A percentile compares a stretch with the other conserved stretches of the same genome.
Conservation (phyloP, 345 rosid genomes). For the Hypericum perforatum region DNA sequence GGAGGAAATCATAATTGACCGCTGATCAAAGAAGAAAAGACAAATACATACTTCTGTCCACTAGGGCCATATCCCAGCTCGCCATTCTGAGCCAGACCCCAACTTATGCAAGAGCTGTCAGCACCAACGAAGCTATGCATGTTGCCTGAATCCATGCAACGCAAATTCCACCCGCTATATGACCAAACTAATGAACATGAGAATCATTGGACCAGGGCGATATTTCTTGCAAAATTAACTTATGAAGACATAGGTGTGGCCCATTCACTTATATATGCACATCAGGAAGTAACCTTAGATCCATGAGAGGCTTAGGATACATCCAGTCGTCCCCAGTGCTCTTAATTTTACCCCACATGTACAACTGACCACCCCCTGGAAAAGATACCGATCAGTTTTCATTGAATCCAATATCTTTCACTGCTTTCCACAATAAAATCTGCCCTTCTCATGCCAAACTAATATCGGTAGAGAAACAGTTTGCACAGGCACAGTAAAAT, state of each 20-base stretch:
- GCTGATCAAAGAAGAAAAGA: not conserved
- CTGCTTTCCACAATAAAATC: no score
- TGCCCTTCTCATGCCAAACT: no score
- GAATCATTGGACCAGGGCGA: not conserved
- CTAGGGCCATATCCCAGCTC: constrained; percentile 94
- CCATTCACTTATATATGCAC: not conserved
- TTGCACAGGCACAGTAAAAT: no score
- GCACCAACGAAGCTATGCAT: constrained; percentile 99
- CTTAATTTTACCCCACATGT: constrained; percentile 99
- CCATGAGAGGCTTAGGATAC: constrained; percentile 99
- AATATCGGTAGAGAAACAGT: no score
- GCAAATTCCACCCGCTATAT: constrained; percentile 89
- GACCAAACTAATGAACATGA: not conserved
- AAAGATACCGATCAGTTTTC: constrained; percentile 7
- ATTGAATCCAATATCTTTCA: no score
- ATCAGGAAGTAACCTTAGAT: constrained; percentile 60
- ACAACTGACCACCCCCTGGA: constrained; percentile 92
- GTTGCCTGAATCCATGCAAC: constrained; percentile 95
- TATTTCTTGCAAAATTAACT: not conserved
- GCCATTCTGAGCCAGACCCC: constrained; percentile 93
- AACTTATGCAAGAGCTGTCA: constrained; percentile 90
- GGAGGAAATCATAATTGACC: not conserved
- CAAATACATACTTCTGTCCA: constrained; percentile 65
- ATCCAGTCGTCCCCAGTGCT: constrained; percentile 92
- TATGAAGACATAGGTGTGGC: not conserved